These are phyloP conservation scores for Pyrenophora tritici-repentis DNA, from an alignment of 2,329 filamentous ascomycete genomes.

Conservation along the genomic window DNA sequence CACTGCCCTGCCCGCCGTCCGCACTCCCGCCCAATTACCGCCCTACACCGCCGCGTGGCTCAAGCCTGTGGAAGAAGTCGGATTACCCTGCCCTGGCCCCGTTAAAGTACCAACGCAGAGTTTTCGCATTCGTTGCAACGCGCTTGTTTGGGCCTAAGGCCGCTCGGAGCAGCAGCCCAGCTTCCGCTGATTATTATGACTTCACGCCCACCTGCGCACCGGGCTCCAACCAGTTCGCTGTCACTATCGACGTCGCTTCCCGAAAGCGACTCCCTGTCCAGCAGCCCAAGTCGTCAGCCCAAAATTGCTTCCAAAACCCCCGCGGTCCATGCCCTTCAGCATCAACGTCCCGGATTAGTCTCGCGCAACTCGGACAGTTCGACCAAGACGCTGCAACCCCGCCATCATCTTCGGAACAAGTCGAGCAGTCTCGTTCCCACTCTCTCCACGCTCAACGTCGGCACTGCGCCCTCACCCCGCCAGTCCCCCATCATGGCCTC, in stretches of 20 bases:
- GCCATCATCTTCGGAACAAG: constrained; percentile 44
- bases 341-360: constrained; percentile 37
- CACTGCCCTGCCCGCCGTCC: constrained; percentile 7
- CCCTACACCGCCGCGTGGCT: constrained; percentile 35
- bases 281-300: constrained; percentile 24
- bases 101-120: constrained; percentile 40
- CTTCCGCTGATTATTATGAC: constrained; percentile 43
- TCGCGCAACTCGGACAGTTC: constrained; percentile 38
- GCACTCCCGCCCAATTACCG: constrained; percentile 23
- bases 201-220: constrained; percentile 35
- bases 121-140: constrained; percentile 39
- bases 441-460: constrained; percentile 45
- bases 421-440: constrained; percentile 53
- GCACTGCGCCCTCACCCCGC: constrained; percentile 35
- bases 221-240: constrained; percentile 20
- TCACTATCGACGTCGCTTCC: constrained; percentile 11
- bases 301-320: constrained; percentile 26
- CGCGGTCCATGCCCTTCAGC: constrained; percentile 36
- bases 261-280: constrained; percentile 15
- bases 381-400: constrained; percentile 36
- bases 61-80: constrained; percentile 29
- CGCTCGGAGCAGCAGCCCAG: constrained; percentile 36
- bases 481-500: constrained; percentile 41
- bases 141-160: constrained; percentile 42
- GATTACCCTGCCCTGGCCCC: constrained; percentile 42